Base-by-base conservation (phyloP, 176 grass and related monocot genomes). In the Oryza rufipogon region DNA sequence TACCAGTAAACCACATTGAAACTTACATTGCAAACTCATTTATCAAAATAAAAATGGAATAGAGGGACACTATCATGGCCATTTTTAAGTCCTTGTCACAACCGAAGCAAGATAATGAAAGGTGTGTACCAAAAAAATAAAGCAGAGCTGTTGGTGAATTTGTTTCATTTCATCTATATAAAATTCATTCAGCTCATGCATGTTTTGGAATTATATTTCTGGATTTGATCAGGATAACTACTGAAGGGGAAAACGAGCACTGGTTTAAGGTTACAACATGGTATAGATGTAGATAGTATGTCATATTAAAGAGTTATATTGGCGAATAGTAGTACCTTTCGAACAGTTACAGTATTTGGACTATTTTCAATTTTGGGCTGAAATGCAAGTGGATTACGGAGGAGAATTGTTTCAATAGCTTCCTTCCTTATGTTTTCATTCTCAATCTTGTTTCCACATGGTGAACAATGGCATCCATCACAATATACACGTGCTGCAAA, bases 301-400 rank as follows among this genome's bases (percentile, higher is more conserved):
- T 61, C 66, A 68, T 75, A 68, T 58, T 63, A 68, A 69, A 84
- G 23, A 84, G 45, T 58, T 9, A 15, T 63, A 81, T 71, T 36
- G 3, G 33, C 77, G 44, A 23, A 81, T 77, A 63, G 28, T 89
- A 89, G 28, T 89, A 89, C 88, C 88, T 89, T 89, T 82, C 66
- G 71, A 76, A 85, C 65, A 54, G 44, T 72, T 7, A 70, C 6
- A 85, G 81, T 25, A 73, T 66, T 88, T 79, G 89, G 77, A 39
- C 87, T 76, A 75, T 83, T 91, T 77, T 86, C 89, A 80, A 94
- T 94, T 83, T 94, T 94, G 82, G 92, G 92, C 52, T 91, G 90
- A 80, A 94, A 94, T 30, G 92, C 92, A 87, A 71, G 42, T 61
- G 92, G 92, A 47, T 94, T 94, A 64, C 92, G 89, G 44, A 84